Evolutionary conservation across 257 asterid genomes (phyloP).

Genomic region (Nicotiana benthamiana): DNA sequence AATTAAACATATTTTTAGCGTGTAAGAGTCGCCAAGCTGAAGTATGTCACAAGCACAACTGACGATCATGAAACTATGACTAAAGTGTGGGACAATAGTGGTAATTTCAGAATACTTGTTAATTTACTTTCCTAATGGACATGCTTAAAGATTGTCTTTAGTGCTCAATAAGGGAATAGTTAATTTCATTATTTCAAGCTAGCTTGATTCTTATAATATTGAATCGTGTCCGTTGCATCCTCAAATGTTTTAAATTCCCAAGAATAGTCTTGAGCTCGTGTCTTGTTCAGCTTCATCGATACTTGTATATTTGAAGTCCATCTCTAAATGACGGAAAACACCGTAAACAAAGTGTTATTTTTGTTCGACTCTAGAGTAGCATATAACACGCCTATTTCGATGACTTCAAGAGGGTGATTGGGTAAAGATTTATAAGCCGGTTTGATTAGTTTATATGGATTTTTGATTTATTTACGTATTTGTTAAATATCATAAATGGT

Average conservation of each 20-base stretch:
- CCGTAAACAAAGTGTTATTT: not conserved
- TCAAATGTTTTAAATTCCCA: no score
- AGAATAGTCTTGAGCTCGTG: no score
- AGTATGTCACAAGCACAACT: not conserved
- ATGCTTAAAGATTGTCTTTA: not conserved
- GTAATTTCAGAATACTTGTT: not conserved
- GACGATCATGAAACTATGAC: not conserved
- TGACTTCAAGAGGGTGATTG: not conserved
- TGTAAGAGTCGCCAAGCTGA: constrained; percentile 7
- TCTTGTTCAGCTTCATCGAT: no score
- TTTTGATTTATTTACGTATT: no score
- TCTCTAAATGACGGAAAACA: no score
- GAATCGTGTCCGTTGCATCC: not conserved
- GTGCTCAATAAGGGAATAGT: not conserved
- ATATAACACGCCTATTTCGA: not conserved
- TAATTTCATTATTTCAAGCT: not conserved
- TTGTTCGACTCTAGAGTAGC: not conserved
- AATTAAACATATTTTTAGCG: not conserved
- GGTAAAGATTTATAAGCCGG: no score
- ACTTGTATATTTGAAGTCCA: no score
- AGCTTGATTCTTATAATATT: not conserved
- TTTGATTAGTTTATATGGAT: no score
- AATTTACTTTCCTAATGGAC: not conserved
- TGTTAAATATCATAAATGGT: no score
- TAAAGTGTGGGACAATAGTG: not conserved